Percentiles rank a stretch among this genome's conserved stretches.
These are phyloP conservation scores for Starmera caribaea DNA, from an alignment of 805 yeast genomes.

Conservation along the genomic window DNA sequence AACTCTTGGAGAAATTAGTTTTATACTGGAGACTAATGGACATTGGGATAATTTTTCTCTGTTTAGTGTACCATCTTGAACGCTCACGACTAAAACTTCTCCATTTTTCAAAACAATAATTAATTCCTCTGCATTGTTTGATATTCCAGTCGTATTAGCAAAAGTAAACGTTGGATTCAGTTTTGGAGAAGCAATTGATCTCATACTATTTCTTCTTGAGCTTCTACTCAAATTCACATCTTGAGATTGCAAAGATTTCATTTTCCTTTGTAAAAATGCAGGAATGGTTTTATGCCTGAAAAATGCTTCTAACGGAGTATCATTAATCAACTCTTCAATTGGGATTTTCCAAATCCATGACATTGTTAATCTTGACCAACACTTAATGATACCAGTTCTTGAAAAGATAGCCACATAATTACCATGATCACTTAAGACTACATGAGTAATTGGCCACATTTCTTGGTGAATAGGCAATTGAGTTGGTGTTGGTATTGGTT, in stretches of 20 bases:
- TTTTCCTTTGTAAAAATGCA: conserved; percentile 28
- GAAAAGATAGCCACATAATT: conserved; percentile 46
- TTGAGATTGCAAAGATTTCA: conserved; percentile 12
- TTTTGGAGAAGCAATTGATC: conserved; percentile 17
- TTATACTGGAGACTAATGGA: conserved; percentile 40
- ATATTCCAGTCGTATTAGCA: conserved; percentile 13
- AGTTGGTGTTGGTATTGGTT: conserved; percentile 37
- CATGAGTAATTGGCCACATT: conserved; percentile 54
- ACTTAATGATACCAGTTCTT: conserved; percentile 41
- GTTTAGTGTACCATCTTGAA: conserved; percentile 36
- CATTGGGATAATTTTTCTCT: conserved; percentile 22
- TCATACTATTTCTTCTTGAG: conserved; percentile 25
- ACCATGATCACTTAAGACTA: conserved; percentile 49
- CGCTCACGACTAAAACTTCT: conserved; percentile 35
- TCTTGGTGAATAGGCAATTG: conserved; percentile 31
- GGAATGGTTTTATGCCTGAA: conserved; percentile 47
- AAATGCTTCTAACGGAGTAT: conserved; percentile 43
- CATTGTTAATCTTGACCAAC: conserved; percentile 49
- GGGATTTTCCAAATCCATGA: conserved; percentile 47
- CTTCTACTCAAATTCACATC: conserved; percentile 4
- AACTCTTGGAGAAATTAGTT: conserved; percentile 60
- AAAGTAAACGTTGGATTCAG: conserved; percentile 13
- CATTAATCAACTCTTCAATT: conserved; percentile 24
- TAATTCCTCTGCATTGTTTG: conserved; percentile 26
- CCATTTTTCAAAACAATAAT: conserved; percentile 46